phyloP scores from a whole-genome alignment of 768 basidiomycete genomes.

The Suillus alpinus region DNA sequence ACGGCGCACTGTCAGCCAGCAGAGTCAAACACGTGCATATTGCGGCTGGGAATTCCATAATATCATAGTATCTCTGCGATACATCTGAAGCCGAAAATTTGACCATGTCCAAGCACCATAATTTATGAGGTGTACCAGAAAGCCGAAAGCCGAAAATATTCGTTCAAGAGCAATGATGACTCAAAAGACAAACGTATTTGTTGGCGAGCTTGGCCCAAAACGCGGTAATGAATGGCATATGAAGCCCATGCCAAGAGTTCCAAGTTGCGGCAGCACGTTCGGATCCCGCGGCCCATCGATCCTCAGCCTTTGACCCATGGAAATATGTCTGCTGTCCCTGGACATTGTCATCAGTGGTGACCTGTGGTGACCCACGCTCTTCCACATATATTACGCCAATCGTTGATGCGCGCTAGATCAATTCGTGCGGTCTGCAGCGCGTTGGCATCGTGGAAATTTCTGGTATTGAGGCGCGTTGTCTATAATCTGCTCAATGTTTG shows the following conservation, averaged over 20 bases:
- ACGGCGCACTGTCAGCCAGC: constrained; percentile 34
- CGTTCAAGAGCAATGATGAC: constrained; percentile 15
- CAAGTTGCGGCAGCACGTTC: neutral
- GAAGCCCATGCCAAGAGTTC: neutral
- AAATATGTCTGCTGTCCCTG: neutral
- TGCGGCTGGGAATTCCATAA: constrained; percentile 7
- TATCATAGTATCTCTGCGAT: constrained; percentile 13
- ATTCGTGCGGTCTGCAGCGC: neutral
- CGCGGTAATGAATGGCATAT: neutral
- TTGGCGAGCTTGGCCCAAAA: neutral
- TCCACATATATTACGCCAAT: neutral
- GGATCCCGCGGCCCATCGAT: neutral
- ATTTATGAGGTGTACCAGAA: constrained; percentile 33
- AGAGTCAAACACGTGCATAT: constrained; percentile 13
- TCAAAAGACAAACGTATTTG: constrained; percentile 9
- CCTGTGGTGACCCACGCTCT: neutral
- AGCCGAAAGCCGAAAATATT: constrained; percentile 20
- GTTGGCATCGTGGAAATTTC: neutral
- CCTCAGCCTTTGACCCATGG: neutral
- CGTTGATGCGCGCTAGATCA: neutral
- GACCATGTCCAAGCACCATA: constrained; percentile 14
- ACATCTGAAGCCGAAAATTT: constrained; percentile 17
- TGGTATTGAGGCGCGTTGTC: neutral
- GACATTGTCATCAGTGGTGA: neutral
- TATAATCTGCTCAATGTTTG: neutral